Base-by-base conservation (phyloP, 78 protist genomes). In the Dictyostelium capitatum region DNA sequence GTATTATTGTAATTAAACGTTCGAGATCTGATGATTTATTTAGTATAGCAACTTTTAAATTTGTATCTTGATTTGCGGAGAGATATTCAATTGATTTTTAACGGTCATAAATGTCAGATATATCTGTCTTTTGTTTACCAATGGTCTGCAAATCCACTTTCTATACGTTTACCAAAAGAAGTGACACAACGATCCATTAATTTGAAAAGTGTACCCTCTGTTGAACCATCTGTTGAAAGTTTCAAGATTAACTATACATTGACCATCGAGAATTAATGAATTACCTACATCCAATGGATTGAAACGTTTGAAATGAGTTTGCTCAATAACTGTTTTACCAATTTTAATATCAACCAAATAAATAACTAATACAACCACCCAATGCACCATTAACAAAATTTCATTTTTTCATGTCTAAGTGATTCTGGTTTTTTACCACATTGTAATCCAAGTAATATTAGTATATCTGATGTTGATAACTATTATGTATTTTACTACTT, bases 141-240 rank as follows among this genome's bases (percentile, higher is more conserved):
- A 79, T 25, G 96, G 96, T 41, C 83, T 41, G 12, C 96, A 94
- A 14, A 94, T 59, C 96, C 96, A 94, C 46, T 85, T 75, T 20
- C 75, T 43, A 74, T 2, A 47, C 96, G 69, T 32, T 94, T 67
- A 28, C 96, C 96, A 85, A 94, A 94, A 1, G 83, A 32, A 0
- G 96, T 94, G 3, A 10, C 15, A 54, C 93, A 84, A 59, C 92
- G 89, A 65, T 94, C 94, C 85, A 94, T 53, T 12, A 94, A 59
- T 50, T 70, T 56, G 56, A 80, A 90, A 5, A 94, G 96, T 1
- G 94, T 84, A 30, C 96, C 96, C n/a, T 87, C 81, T 1, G 51
- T 67, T 1, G 83, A 53, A 2, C 96, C 96, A 81, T 93, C 96
- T 9, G 90, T 75, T 6, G 43, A 94, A 90, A 9, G 87, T 59